Evolutionary conservation across 805 yeast genomes (phyloP), one percentile per base, ranked within the genome.

Genomic region (Saccharomycopsis selenospora): DNA sequence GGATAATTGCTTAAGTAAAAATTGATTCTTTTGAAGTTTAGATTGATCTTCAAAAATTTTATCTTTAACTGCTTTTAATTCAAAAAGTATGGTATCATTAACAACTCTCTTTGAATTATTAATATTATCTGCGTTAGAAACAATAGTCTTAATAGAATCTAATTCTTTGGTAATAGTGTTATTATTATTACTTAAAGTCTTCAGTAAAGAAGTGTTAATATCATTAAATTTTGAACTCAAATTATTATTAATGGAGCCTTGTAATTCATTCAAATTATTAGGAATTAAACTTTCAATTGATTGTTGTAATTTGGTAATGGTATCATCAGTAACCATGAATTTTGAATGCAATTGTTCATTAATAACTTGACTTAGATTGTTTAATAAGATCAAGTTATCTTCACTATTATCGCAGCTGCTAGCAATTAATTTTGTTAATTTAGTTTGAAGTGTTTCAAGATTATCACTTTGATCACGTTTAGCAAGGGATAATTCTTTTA

Each of bases 281-380:
- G 5, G 6, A 14, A 33, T 20, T 33, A 14, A 14, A 10, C 20
- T 33, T 10, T 33, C 38, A 7, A 33, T 33, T 17, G 38, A 33
- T 10, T 17, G 17, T 14, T 33, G 38, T 33, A 33, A 20, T 14
- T 10, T 17, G 6, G 38, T 20, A 33, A 33, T 33, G 18, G n/a
- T 33, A 14, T 6, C 38, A 20, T 33, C 38, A 5, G 8, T 33
- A 6, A 6, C 17, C 7, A 20, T 4, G 17, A 33, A 14, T 20
- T 14, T 33, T 5, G 38, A 33, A 42, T 50, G 48, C 24, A 50
- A 47, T 22, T 43, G 45, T 22, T 50, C 54, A 17, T 43, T 45
- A 4, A 50, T 18, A 24, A 50, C 25, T 30, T 48, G 50, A 29
- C 43, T 47, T 13, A 50, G 11, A 26, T 50, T 50, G 23, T 40